Evolutionary conservation across 139 green algal genomes (phyloP).

Genomic region (Chlorella sp.): DNA sequence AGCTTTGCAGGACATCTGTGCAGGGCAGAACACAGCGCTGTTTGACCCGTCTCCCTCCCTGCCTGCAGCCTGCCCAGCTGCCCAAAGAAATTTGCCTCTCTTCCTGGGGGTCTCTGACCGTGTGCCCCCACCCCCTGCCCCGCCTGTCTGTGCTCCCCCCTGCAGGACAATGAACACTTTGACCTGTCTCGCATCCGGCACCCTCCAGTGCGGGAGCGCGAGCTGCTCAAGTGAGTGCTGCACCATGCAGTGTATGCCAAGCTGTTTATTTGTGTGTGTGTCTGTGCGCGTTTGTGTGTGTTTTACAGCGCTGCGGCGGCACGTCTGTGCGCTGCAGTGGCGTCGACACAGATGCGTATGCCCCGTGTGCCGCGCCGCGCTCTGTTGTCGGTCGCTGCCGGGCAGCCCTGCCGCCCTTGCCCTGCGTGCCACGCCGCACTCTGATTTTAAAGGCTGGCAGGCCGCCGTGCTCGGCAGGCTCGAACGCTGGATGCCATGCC

Average conservation of each 20-base stretch:
- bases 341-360: too few species aligned
- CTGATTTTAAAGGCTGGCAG: too few species aligned
- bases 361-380: too few species aligned
- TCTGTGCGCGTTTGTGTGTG: neutral
- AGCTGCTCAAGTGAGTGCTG: neutral
- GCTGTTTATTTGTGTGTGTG: neutral
- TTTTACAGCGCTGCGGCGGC: too few species aligned
- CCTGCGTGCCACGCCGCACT: neutral
- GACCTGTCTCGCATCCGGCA: conserved; percentile 32
- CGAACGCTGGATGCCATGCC: too few species aligned
- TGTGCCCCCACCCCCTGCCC: neutral
- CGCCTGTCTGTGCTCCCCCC: neutral
- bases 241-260: neutral
- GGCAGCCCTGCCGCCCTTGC: too few species aligned
- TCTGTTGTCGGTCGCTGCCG: too few species aligned
- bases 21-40: too few species aligned
- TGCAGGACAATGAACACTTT: conserved; percentile 2
- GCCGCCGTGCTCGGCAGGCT: too few species aligned
- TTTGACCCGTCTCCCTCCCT: neutral
- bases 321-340: too few species aligned
- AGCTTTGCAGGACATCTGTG: too few species aligned
- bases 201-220: neutral
- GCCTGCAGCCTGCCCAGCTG: neutral
- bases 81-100: neutral
- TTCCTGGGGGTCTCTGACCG: neutral